phyloP scores from a whole-genome alignment of 1,139 yeast species.

The Ogataea hybrid region DNA sequence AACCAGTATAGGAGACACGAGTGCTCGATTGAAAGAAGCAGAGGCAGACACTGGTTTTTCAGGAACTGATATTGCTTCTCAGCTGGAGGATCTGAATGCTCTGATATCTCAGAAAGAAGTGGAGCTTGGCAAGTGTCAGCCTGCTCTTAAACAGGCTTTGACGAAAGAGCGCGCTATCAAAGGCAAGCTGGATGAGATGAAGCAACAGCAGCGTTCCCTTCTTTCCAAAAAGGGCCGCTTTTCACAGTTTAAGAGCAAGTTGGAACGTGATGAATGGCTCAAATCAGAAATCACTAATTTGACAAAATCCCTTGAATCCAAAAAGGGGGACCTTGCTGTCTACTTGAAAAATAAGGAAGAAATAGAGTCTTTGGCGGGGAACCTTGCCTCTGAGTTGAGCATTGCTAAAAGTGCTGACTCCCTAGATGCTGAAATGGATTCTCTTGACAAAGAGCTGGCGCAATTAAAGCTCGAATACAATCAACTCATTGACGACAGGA shows the following conservation, averaged over 20 bases:
- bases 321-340: slow-evolving; percentile 3
- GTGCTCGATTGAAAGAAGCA: slow-evolving; percentile 29
- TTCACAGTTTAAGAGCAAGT: slow-evolving; percentile 52
- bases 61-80: slow-evolving; percentile 18
- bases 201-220: slow-evolving; percentile 58
- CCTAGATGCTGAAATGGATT: slow-evolving; percentile 2
- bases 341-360: slow-evolving; percentile 6
- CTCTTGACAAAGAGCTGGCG: slow-evolving; percentile 25
- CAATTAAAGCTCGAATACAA: slow-evolving; percentile 41
- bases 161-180: slow-evolving; percentile 43
- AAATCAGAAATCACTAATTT: slow-evolving; percentile 43
- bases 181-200: slow-evolving; percentile 41
- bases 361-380: slow-evolving; percentile 16
- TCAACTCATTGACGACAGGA: slow-evolving; percentile 63
- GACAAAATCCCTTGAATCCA: slow-evolving; percentile 32
- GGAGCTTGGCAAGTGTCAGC: slow-evolving; percentile 40
- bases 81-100: slow-evolving; percentile 31
- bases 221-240: slow-evolving; percentile 75
- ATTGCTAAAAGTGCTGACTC: not conserved
- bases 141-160: slow-evolving; percentile 42
- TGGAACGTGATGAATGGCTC: slow-evolving; percentile 74
- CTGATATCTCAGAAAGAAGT: slow-evolving; percentile 43
- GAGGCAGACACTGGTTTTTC: slow-evolving; percentile 28
- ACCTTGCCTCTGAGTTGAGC: slow-evolving; percentile 1
- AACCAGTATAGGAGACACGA: slow-evolving; percentile 36